Conservation (phyloP, 2,329 filamentous ascomycete genomes). For the Rutstroemia sp. region DNA sequence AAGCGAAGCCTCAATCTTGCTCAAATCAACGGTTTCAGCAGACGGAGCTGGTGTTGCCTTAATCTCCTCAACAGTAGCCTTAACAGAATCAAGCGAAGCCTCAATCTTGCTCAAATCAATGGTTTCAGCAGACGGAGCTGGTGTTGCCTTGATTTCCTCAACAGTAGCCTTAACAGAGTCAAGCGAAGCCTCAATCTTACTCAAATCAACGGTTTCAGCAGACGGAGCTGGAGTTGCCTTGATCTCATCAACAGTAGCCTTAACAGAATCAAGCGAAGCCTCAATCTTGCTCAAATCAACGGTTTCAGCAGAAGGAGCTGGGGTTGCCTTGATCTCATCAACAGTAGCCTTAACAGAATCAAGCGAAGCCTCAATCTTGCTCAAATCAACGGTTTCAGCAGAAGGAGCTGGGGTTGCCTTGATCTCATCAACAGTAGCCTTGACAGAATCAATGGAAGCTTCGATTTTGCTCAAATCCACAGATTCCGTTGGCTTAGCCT, state of each 20-base stretch:
- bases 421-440: conserved; percentile 15
- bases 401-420: conserved; percentile 14
- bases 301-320: conserved; percentile 7
- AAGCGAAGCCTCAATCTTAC: not conserved
- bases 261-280: not conserved
- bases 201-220: not conserved
- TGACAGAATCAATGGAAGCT: conserved; percentile 2
- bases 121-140: not conserved
- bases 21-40: conserved; percentile 12
- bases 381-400: conserved; percentile 17
- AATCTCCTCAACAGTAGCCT: conserved; percentile 1
- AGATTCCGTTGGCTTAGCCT: conserved; percentile 11
- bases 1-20: conserved; percentile 1
- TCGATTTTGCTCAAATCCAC: conserved; percentile 15
- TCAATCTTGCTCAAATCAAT: not conserved
- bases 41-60: conserved; percentile 9
- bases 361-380: conserved; percentile 12
- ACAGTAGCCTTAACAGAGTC: conserved; percentile 4
- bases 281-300: conserved; percentile 13
- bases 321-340: conserved; percentile 16
- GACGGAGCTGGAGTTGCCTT: conserved; percentile 10
- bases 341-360: conserved; percentile 11
- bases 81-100: not conserved
- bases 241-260: conserved; percentile 13
- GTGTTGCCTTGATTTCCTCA: conserved; percentile 13